Base-by-base conservation (phyloP, 768 basidiomycete genomes). In the Calocera cornea region DNA sequence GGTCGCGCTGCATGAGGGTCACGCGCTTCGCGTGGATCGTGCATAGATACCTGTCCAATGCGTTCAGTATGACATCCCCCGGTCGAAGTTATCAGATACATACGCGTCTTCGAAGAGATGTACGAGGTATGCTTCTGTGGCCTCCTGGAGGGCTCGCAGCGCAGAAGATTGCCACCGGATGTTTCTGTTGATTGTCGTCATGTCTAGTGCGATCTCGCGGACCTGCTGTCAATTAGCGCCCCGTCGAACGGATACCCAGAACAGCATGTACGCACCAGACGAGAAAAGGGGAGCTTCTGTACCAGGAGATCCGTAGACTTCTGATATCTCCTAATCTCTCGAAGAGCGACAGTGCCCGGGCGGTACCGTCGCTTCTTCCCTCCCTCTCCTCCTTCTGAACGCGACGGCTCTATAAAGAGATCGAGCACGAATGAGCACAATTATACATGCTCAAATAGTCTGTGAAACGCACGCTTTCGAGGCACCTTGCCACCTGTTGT, bases 51-150 rank as follows among this genome's bases (percentile, higher is more conserved):
- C 94, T 97, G 69, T 24, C 69, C 64, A 16, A 60, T 41, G 24
- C 54, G n/a, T 49, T 68, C 34, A 68, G 34, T 68, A 29, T 49
- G 38, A 2, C 3, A 41, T n/a, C 33, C 31, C 17, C 7, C 19
- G 40, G 24, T n/a, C 27, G 27, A 47, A 3, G 31, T 31, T 24
- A 44, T 63, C 1, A 11, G 10, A 34, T 34, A 90, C 94, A 80
- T 77, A 97, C 92, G 95, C 93, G 78, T 99, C 97, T 78, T 99
- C 97, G 70, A 99, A 98, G 49, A 98, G 78, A 78, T 98, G 95
- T 22, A 99, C 92, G 19, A 98, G 81, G 73, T 85, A 97, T 16
- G 94, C 92, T 76, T 97, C 94, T 27, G 94, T 92, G 14, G 97
- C 97, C 77, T 99, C 97, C 73, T 99, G 97, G 69, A 99, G 77